phyloP scores from a whole-genome alignment of 306 rosid genomes.

The Pachyrhizus erosus region DNA sequence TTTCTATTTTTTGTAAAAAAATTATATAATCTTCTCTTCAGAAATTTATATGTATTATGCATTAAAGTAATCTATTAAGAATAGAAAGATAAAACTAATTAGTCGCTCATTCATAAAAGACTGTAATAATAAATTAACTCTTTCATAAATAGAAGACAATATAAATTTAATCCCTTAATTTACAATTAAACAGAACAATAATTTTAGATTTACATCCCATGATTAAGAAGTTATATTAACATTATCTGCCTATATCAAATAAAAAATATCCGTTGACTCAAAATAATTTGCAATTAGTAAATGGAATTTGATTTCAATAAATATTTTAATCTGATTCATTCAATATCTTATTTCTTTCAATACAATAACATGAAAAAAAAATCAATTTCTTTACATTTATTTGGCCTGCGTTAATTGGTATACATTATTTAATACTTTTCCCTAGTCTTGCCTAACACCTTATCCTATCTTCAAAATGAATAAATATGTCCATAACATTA shows the following conservation, averaged over 20 bases:
- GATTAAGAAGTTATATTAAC: neutral
- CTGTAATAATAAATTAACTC: too few species aligned
- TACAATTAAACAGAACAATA: neutral
- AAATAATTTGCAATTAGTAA: neutral
- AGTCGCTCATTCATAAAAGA: too few species aligned
- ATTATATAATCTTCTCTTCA: neutral
- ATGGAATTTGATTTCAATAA: neutral
- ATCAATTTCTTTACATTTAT: neutral
- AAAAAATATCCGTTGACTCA: neutral
- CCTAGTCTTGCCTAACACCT: neutral
- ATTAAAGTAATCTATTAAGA: too few species aligned
- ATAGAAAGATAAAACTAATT: too few species aligned
- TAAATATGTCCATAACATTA: slow-evolving; percentile 4
- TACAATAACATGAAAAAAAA: neutral
- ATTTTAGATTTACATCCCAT: neutral
- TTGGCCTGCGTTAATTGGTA: neutral
- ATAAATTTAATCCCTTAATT: too few species aligned
- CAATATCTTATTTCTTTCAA: neutral
- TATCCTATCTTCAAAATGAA: neutral
- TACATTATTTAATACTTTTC: neutral
- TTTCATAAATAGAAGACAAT: neutral
- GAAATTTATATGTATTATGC: neutral
- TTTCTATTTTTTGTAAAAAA: too few species aligned
- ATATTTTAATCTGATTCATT: neutral
- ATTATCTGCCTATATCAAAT: neutral